A percentile compares a stretch with the other conserved stretches of the same genome.
phyloP scores from a whole-genome alignment of 306 rosid species.

The Castanopsis chinensis region DNA sequence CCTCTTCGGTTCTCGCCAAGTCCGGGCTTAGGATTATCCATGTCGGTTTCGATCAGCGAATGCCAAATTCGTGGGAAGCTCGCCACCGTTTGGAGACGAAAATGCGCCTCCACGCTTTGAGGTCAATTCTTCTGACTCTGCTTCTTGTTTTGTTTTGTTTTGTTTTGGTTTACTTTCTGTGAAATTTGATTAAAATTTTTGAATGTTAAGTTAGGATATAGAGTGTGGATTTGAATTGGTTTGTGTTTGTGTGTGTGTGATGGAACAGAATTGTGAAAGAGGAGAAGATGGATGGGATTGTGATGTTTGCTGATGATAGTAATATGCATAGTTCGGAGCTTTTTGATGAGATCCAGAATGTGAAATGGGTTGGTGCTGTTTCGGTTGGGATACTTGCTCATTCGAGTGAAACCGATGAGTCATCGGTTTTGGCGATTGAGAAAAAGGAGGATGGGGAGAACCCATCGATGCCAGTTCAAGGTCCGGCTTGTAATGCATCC shows the following conservation, averaged over 20 bases:
- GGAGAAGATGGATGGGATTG: constrained; percentile 82
- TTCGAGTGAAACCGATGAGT: constrained; percentile 40
- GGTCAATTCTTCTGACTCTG: constrained; percentile 33
- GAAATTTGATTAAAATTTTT: background rate
- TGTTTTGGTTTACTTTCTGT: constrained; percentile 6
- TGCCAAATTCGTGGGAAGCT: constrained; percentile 84
- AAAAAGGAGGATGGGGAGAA: constrained; percentile 49
- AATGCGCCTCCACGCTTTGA: constrained; percentile 87
- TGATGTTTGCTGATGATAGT: constrained; percentile 96
- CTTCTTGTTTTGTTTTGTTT: background rate
- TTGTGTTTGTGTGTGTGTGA: background rate
- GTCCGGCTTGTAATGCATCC: constrained; percentile 95
- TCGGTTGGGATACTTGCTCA: constrained; percentile 89
- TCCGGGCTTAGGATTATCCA: constrained; percentile 74
- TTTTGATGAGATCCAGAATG: constrained; percentile 82
- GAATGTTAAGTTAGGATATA: background rate
- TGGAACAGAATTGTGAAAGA: constrained; percentile 78
- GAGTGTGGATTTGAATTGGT: constrained; percentile 28
- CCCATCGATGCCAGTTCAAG: constrained; percentile 68
- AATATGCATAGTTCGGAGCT: constrained; percentile 97
- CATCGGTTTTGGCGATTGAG: constrained; percentile 22
- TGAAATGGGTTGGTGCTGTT: constrained; percentile 89
- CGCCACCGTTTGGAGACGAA: constrained; percentile 78
- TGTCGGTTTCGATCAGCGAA: constrained; percentile 54
- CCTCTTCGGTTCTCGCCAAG: constrained; percentile 67